Percentiles rank a stretch among this genome's conserved stretches.
Conservation (phyloP, 495 filamentous ascomycete species). For the Aspergillus taichungensis region DNA sequence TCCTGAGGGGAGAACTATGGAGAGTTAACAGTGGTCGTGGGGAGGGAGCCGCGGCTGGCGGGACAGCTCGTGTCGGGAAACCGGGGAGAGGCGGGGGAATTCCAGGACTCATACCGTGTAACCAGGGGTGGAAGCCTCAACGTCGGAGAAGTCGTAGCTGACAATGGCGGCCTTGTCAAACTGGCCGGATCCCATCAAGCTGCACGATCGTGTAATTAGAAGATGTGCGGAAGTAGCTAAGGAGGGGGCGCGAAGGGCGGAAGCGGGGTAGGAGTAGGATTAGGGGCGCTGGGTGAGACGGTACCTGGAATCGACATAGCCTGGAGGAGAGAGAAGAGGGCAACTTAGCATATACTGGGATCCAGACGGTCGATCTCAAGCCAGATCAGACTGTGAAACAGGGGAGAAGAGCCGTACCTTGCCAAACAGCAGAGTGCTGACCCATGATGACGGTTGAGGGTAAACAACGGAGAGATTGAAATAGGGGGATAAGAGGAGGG, state of each 20-base stretch:
- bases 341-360: slow-evolving; percentile 13
- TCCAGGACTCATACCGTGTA: slow-evolving; percentile 56
- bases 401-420: slow-evolving; percentile 36
- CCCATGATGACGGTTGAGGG: slow-evolving; percentile 26
- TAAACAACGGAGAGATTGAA: slow-evolving; percentile 10
- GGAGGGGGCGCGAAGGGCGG: slow-evolving; percentile 5
- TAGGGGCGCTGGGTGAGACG: slow-evolving; percentile 5
- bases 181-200: slow-evolving; percentile 76
- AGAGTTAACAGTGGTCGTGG: background rate
- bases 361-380: slow-evolving; percentile 5
- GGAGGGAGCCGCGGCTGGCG: too few species aligned
- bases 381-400: background rate
- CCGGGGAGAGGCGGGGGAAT: slow-evolving; percentile 1
- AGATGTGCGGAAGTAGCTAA: slow-evolving; percentile 7
- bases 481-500: slow-evolving; percentile 14
- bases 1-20: slow-evolving; percentile 31
- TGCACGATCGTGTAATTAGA: slow-evolving; percentile 21
- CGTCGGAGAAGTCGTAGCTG: slow-evolving; percentile 67
- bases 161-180: slow-evolving; percentile 85
- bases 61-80: background rate
- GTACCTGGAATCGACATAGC: slow-evolving; percentile 63
- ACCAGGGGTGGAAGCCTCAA: slow-evolving; percentile 64
- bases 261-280: slow-evolving; percentile 6
- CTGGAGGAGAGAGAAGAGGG: slow-evolving; percentile 26
- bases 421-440: slow-evolving; percentile 42